Base-by-base conservation (phyloP, 495 filamentous ascomycete species). In the Annulohypoxylon nitens region DNA sequence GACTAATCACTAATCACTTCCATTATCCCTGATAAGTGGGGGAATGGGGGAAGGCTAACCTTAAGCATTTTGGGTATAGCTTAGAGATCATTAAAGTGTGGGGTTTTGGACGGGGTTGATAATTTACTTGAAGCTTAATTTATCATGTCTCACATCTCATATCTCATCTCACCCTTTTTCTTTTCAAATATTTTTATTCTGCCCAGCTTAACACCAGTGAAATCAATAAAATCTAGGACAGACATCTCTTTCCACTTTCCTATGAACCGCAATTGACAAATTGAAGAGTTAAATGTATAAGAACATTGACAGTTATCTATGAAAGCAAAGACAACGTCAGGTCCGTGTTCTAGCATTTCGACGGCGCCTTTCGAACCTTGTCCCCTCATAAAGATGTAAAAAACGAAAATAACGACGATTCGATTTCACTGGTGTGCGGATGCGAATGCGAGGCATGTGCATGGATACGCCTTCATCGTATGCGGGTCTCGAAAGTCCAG, bases 11-110 rank as follows among this genome's bases (percentile, higher is more conserved):
- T 47, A 20, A 47, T 47, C 14, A 20, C 16, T n/a, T 20, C 2
- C 6, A 1, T 45, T 12, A 10, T 20, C 6, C 18, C 4, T 48
- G 3, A 16, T 48, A 23, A 1, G 1, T 23, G 20, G 20, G 18
- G 48, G 26, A 5, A 2, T 10, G 34, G 34, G 34, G 34, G 34
- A 11, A 41, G 12, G 39, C 39, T 41, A n/a, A n/a, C n/a, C n/a
- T n/a, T n/a, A 41, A 11, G 34, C 51, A 36, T 34, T 36, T 55
- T 55, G 26, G 51, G 50, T 33, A 30, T 54, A 54, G 50, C 50
- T n/a, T 54, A 30, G 48, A 20, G 18, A 39, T 4, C 39, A 10
- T 43, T 30, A 30, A 5, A 43, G 3, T 33, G 20, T 23, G 20
- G 20, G 20, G 20, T 23, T 23, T 23, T 23, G 20, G 20, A 30